Percentiles rank a stretch among this genome's conserved stretches.
phyloP scores from a whole-genome alignment of 768 basidiomycete species.

The Epithele typhae region DNA sequence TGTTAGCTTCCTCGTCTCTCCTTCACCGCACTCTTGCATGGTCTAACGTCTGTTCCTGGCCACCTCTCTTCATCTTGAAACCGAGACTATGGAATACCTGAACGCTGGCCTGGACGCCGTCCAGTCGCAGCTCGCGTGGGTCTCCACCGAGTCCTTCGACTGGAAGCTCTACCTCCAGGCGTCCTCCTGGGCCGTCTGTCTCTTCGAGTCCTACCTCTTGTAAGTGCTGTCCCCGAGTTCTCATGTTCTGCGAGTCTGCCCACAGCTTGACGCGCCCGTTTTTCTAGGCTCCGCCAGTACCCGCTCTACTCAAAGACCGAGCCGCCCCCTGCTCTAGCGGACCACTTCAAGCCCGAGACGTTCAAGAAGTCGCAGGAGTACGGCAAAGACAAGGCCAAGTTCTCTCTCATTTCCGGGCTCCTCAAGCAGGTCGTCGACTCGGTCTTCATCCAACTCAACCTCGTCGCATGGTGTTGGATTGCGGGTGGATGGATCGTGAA shows the following conservation, averaged over 20 bases:
- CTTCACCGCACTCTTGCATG: not conserved
- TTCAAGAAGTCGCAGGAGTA: slow-evolving; percentile 92
- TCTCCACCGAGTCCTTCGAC: slow-evolving; percentile 65
- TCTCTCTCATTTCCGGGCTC: slow-evolving; percentile 67
- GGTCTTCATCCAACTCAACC: slow-evolving; percentile 64
- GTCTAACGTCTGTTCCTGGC: too few species aligned
- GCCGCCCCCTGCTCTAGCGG: slow-evolving; percentile 67
- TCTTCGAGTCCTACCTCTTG: slow-evolving; percentile 87
- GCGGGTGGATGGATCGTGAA: slow-evolving; percentile 50
- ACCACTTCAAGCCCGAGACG: slow-evolving; percentile 61
- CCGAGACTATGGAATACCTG: slow-evolving; percentile 22
- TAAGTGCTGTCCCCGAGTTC: slow-evolving; percentile 35
- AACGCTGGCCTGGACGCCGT: slow-evolving; percentile 38
- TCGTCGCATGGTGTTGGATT: slow-evolving; percentile 82
- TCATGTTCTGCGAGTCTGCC: not conserved
- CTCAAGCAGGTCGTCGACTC: slow-evolving; percentile 73
- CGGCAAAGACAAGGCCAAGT: slow-evolving; percentile 86
- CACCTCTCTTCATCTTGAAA: too few species aligned
- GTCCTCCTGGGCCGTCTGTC: slow-evolving; percentile 72
- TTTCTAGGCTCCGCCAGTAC: slow-evolving; percentile 66
- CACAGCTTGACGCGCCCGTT: too few species aligned
- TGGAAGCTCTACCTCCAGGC: slow-evolving; percentile 81
- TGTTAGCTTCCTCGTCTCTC: not conserved
- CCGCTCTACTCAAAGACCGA: slow-evolving; percentile 73
- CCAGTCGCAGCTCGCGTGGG: slow-evolving; percentile 65